phyloP scores from a whole-genome alignment of 2,329 filamentous ascomycete genomes.

The Chalaropsis thielavioides region DNA sequence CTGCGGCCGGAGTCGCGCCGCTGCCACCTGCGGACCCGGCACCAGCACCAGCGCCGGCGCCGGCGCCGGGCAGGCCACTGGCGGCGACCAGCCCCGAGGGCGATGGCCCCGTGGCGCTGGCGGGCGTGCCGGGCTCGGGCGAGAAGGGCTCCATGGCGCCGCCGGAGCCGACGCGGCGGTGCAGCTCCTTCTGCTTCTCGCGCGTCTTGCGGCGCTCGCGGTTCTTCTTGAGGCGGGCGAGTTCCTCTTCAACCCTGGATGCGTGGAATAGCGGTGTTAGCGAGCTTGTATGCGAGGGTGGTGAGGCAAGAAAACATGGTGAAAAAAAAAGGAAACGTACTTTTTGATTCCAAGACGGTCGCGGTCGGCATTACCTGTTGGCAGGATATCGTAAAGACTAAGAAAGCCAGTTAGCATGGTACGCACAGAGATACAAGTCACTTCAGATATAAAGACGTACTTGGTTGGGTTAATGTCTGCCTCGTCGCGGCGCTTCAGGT shows the following conservation, averaged over 20 bases:
- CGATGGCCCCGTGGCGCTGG: constrained; percentile 33
- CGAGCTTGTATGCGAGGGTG: background rate
- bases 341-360: constrained; percentile 36
- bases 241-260: constrained; percentile 46
- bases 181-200: constrained; percentile 69
- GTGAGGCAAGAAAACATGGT: background rate
- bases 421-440: constrained; percentile 27
- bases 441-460: constrained; percentile 34
- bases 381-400: constrained; percentile 36
- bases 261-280: background rate
- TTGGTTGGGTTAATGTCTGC: constrained; percentile 58
- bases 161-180: constrained; percentile 25
- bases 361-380: constrained; percentile 37
- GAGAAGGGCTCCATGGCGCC: constrained; percentile 33
- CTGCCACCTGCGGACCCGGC: background rate
- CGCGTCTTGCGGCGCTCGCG: constrained; percentile 78
- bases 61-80: background rate
- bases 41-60: background rate
- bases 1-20: background rate
- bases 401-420: constrained; percentile 22
- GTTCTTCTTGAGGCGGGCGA: constrained; percentile 76
- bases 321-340: constrained; percentile 12
- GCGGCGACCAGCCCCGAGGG: background rate
- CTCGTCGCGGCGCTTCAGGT: constrained; percentile 62
- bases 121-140: constrained; percentile 31